Evolutionary conservation across 2,329 filamentous ascomycete species (phyloP), one percentile per base, ranked within the genome.

Genomic region (Gremmenia infestans): DNA sequence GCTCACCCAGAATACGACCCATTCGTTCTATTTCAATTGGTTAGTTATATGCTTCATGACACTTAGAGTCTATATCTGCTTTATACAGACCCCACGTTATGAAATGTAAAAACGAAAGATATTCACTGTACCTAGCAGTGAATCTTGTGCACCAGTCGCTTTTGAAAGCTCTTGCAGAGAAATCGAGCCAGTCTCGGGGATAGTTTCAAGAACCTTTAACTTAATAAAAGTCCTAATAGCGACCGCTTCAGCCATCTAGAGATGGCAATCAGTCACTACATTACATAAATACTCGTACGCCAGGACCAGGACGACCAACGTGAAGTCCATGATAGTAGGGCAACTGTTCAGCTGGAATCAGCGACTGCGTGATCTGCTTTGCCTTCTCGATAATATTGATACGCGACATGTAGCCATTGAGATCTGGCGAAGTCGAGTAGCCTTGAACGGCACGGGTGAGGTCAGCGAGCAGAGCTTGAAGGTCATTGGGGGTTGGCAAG

Each of bases 321-420:
- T 71, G 67, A 22, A 71, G 61, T 7, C 68, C 68, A 59, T 71
- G 69, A 42, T 70, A 67, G 43, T 70, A 69, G n/a, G 68, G 68
- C 15, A 60, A 64, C 60, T 67, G 61, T 28, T 71, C 68, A 1
- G 68, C 62, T 1, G 65, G 57, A 37, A 65, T 62, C 32, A 70
- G 57, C 7, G 67, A 55, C 23, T 67, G 60, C 6, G 62, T 64
- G 17, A 72, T 55, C n/a, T 63, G 36, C 53, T 64, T 68, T 4
- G 63, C 64, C 48, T 63, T 66, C 9, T 60, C 60, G 15, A 69
- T 65, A 22, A 43, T 19, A 8, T 43, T 43, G 40, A 17, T 19
- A 2, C 48, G 50, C 15, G 51, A 50, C n/a, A 35, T 15, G 23
- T 40, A 37, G 32, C 49, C 15, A 52, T 43, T 36, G 36, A 19